Evolutionary conservation across 345 rosid species (phyloP).

Genomic region (Mangifera indica): DNA sequence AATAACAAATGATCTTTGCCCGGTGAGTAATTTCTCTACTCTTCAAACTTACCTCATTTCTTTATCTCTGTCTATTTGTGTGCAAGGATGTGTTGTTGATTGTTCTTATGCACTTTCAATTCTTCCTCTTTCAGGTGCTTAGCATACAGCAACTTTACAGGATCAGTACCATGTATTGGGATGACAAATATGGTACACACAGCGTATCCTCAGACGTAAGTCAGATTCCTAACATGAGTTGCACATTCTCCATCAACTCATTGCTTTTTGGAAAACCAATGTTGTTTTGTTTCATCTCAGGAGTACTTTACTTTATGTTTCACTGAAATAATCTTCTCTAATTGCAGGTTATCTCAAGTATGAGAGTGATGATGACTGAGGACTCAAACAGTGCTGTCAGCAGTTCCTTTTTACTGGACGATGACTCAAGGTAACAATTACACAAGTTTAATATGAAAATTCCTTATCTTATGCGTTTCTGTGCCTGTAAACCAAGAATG

Average conservation of each 20-base stretch:
- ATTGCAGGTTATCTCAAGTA: slow-evolving; percentile 72
- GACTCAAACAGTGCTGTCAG: slow-evolving; percentile 61
- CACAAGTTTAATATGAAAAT: background rate
- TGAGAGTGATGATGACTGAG: slow-evolving; percentile 69
- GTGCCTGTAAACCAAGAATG: slow-evolving; percentile 3
- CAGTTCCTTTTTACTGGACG: slow-evolving; percentile 85
- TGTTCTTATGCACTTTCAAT: slow-evolving; percentile 4
- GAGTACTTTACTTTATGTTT: too few relatives aligned
- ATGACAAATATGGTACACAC: slow-evolving; percentile 91
- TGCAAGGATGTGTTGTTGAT: background rate
- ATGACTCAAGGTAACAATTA: slow-evolving; percentile 75
- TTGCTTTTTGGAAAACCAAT: background rate
- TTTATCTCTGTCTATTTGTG: background rate
- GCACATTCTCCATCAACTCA: background rate
- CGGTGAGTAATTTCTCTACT: slow-evolving; percentile 41
- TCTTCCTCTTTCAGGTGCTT: slow-evolving; percentile 62
- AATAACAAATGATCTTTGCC: slow-evolving; percentile 92
- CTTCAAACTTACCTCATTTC: background rate
- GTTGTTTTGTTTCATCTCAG: too few relatives aligned
- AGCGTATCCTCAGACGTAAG: slow-evolving; percentile 91
- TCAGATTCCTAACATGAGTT: background rate
- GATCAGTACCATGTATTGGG: slow-evolving; percentile 97
- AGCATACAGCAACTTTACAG: slow-evolving; percentile 89
- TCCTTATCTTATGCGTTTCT: background rate
- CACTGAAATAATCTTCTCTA: slow-evolving; percentile 5